Conservation (phyloP, 2,329 filamentous ascomycete genomes). For the Didymella sp. region DNA sequence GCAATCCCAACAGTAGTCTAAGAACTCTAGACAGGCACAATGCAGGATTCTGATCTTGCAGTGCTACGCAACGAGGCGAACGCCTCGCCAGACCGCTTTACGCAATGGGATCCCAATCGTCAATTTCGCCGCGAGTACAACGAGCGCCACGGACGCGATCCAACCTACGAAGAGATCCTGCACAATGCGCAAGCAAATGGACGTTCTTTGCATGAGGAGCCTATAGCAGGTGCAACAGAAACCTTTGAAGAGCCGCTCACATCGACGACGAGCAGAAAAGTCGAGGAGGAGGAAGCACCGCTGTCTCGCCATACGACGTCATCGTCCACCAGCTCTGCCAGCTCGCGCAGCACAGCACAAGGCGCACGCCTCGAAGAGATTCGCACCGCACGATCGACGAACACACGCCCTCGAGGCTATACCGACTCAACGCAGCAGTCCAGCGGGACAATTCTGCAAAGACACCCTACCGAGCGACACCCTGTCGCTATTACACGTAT, state of each 20-base stretch:
- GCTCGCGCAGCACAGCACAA: constrained; percentile 20
- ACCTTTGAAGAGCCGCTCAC: constrained; percentile 4
- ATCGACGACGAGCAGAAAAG: constrained; percentile 14
- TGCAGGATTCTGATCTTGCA: constrained; percentile 43
- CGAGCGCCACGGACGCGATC: constrained; percentile 30
- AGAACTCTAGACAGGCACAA: constrained; percentile 12
- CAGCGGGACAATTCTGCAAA: constrained; percentile 31
- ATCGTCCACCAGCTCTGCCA: constrained; percentile 31
- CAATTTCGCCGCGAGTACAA: constrained; percentile 38
- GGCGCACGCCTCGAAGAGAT: constrained; percentile 40
- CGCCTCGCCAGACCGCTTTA: constrained; percentile 36
- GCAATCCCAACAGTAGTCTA: neutral
- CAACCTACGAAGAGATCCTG: constrained; percentile 21
- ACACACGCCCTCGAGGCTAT: constrained; percentile 24
- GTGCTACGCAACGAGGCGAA: constrained; percentile 40
- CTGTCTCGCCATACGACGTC: constrained; percentile 34
- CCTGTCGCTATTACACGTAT: constrained; percentile 75
- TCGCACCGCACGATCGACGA: constrained; percentile 32
- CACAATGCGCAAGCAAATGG: constrained; percentile 16
- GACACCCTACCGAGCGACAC: constrained; percentile 64
- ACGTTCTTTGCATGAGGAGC: constrained; percentile 10
- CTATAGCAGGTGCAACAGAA: neutral
- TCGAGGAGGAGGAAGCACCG: constrained; percentile 31
- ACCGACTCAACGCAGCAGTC: constrained; percentile 32
- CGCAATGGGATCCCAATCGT: constrained; percentile 40